Conservation (phyloP, 371 early-diverging fungal species). For the Mucor circinelloides region DNA sequence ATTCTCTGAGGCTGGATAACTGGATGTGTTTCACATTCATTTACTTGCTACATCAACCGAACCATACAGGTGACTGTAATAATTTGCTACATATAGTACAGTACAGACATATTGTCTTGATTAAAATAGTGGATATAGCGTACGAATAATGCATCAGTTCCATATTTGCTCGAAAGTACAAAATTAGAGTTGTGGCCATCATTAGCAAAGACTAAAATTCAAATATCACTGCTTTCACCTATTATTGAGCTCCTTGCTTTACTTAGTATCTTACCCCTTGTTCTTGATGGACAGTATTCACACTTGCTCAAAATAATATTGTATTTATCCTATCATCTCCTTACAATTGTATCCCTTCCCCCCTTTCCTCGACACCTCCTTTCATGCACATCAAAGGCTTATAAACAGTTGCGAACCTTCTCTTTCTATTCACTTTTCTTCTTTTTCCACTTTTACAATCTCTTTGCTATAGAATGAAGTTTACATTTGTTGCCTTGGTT, state of each 20-base stretch:
- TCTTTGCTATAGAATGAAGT: not conserved
- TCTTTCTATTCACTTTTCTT: not conserved
- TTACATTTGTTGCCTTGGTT: not conserved
- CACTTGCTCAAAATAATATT: not conserved
- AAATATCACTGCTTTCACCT: not conserved
- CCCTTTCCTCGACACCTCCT: not conserved
- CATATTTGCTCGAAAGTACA: not conserved
- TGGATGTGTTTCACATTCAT: not conserved
- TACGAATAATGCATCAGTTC: not conserved
- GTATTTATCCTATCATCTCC: not conserved
- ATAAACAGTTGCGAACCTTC: not conserved
- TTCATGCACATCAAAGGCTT: not conserved
- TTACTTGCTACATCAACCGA: not conserved
- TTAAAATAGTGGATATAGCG: not conserved
- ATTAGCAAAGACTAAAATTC: not conserved
- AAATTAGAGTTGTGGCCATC: not conserved
- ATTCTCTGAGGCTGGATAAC: not conserved
- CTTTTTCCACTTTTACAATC: constrained; percentile 2
- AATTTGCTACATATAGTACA: too few relatives aligned
- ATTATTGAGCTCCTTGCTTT: not conserved
- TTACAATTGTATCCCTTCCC: not conserved
- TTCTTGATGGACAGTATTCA: not conserved
- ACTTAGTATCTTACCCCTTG: not conserved
- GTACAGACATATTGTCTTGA: too few relatives aligned
- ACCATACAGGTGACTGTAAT: too few relatives aligned